phyloP scores from a whole-genome alignment of 2,329 filamentous ascomycete genomes.

The Aspergillus sp. region DNA sequence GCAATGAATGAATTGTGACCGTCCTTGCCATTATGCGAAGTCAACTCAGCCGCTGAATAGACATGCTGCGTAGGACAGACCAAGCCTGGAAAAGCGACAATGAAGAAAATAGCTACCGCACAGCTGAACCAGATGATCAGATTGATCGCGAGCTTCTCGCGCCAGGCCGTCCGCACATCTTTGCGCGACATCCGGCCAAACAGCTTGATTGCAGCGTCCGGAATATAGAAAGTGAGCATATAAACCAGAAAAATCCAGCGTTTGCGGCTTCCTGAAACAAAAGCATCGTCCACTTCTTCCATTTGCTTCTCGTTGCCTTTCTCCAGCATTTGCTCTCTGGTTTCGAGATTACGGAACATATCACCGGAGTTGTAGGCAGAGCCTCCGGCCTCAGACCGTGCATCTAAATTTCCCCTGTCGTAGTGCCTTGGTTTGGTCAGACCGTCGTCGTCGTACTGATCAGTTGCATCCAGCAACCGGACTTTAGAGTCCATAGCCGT shows the following conservation, averaged over 20 bases:
- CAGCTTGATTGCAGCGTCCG: constrained; percentile 69
- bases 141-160: constrained; percentile 97
- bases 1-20: constrained; percentile 60
- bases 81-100: constrained; percentile 74
- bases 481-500: constrained; percentile 45
- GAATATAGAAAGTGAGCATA: constrained; percentile 75
- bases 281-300: constrained; percentile 79
- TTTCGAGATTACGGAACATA: constrained; percentile 97
- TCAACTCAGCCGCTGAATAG: constrained; percentile 69
- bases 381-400: constrained; percentile 80
- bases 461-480: constrained; percentile 43
- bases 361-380: constrained; percentile 89
- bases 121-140: constrained; percentile 91
- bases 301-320: constrained; percentile 86
- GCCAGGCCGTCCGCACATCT: constrained; percentile 86
- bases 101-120: constrained; percentile 71
- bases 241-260: constrained; percentile 84
- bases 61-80: constrained; percentile 91
- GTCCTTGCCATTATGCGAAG: constrained; percentile 63
- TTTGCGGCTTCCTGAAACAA: constrained; percentile 70
- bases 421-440: constrained; percentile 78
- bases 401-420: constrained; percentile 66
- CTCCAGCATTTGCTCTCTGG: constrained; percentile 87
- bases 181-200: constrained; percentile 83
- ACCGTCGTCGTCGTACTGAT: constrained; percentile 47